phyloP scores from a whole-genome alignment of 176 grass and related monocot genomes.

The Rhynchospora tenuis region DNA sequence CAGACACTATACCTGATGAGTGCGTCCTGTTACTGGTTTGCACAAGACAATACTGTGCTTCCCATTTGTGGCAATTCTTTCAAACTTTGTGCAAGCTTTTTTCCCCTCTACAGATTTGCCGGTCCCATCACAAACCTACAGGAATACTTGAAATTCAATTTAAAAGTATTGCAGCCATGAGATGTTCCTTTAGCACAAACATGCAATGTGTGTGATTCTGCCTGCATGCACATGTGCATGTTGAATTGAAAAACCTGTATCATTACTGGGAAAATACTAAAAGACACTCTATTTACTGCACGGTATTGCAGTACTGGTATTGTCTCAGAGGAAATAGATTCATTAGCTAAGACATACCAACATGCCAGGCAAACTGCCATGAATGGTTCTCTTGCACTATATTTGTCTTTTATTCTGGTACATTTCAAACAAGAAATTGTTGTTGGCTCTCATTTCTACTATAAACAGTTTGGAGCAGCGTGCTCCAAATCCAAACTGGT shows the following conservation, averaged over 20 bases:
- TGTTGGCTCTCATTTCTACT: not conserved
- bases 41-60: slow-evolving; percentile 74
- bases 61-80: slow-evolving; percentile 63
- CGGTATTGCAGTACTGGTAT: not conserved
- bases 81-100: slow-evolving; percentile 76
- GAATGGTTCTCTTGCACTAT: not conserved
- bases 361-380: not conserved
- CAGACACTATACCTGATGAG: slow-evolving; percentile 74
- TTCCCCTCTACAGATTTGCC: slow-evolving; percentile 61
- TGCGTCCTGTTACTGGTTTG: slow-evolving; percentile 91
- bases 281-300: not conserved
- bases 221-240: not conserved
- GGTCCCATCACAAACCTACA: slow-evolving; percentile 43
- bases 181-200: not conserved
- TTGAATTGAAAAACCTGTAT: not conserved
- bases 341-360: not conserved
- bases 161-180: not conserved
- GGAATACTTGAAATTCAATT: slow-evolving; percentile 11
- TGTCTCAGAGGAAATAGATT: not conserved
- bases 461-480: not conserved
- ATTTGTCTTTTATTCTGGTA: not conserved
- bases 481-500: not conserved
- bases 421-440: not conserved
- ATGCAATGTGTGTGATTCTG: not conserved
- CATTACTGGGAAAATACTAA: too few species aligned